Base-by-base conservation (phyloP, 2,329 filamentous ascomycete species). In the Cladophialophora chaetospira region DNA sequence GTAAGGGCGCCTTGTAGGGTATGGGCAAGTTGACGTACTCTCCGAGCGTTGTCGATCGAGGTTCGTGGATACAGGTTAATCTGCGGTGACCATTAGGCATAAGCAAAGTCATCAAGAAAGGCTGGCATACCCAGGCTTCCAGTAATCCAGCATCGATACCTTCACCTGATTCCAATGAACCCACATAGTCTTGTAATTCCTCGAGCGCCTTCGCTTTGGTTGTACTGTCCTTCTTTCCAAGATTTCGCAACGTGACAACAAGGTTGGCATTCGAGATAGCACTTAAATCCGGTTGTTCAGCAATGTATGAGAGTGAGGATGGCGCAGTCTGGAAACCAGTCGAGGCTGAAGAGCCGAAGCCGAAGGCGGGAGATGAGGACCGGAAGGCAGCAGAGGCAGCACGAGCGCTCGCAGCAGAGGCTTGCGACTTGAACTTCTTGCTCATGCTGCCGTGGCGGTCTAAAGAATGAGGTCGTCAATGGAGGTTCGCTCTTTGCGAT, bases 151-250 rank as follows among this genome's bases (percentile, higher is more conserved):
- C 83, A 64, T 80, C 76, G 53, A 79, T 65, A 17, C 67, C 59
- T 79, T 82, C 70, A 70, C 51, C 35, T 13, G 46, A 51, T 26
- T 55, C 33, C 5, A 57, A 35, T n/a, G 51, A 80, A 38, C 72
- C 80, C 71, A 77, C 81, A 78, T 35, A 89, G 77, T 81, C 71
- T 45, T 90, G 80, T 17, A 99, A 75, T 50, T 97, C 93, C 66
- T 97, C 92, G 25, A 99, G 77, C 0, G 90, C 93, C 71, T 93
- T 96, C 5, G 88, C 82, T 71, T 96, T 96, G 33, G 94, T 99
- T 9, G 86, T 96, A 67, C 87, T 88, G 75, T 97, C 93, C 74
- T 94, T 96, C 76, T 97, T 99, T 48, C 87, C 81, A 3, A 97
- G 75, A 66, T 95, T 96, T 73, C 97, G 96, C 76, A 97, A 90